Percentiles rank a stretch among this genome's conserved stretches.
phyloP scores from a whole-genome alignment of 2,329 filamentous ascomycete species.

The Pseudogymnoascus pannorum region DNA sequence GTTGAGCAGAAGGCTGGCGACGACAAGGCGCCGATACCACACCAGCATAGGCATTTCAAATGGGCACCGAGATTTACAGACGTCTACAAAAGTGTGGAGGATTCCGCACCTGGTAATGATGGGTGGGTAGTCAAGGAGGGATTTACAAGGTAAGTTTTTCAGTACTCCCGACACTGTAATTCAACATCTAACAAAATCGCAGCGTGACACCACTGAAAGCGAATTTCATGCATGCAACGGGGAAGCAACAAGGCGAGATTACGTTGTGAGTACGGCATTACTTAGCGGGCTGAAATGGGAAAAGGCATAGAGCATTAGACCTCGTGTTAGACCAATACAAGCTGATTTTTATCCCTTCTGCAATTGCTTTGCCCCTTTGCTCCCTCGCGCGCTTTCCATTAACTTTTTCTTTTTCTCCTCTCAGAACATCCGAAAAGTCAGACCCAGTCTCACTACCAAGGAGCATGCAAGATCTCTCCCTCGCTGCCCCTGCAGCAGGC shows the following conservation, averaged over 20 bases:
- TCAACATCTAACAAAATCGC: conserved; percentile 18
- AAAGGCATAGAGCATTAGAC: conserved; percentile 21
- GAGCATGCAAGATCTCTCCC: conserved; percentile 17
- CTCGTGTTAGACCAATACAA: conserved; percentile 28
- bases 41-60: conserved; percentile 83
- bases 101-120: conserved; percentile 73
- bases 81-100: conserved; percentile 80
- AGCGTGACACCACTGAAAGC: conserved; percentile 87
- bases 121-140: conserved; percentile 88
- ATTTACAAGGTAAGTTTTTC: conserved; percentile 62
- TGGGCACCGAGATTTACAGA: conserved; percentile 86
- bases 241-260: conserved; percentile 62
- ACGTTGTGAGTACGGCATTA: conserved; percentile 63
- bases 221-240: conserved; percentile 76
- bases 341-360: not conserved
- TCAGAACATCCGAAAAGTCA: not conserved
- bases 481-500: conserved; percentile 22
- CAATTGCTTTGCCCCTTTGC: not conserved
- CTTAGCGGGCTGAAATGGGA: conserved; percentile 4
- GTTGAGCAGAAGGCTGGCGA: conserved; percentile 35
- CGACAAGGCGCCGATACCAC: conserved; percentile 31
- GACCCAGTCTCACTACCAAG: conserved; percentile 11
- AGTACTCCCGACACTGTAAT: not conserved
- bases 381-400: not conserved
- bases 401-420: not conserved